Evolutionary conservation across 176 grass and related monocot species (phyloP), one percentile per base, ranked within the genome.

Genomic region (maize (Zea mays)): DNA sequence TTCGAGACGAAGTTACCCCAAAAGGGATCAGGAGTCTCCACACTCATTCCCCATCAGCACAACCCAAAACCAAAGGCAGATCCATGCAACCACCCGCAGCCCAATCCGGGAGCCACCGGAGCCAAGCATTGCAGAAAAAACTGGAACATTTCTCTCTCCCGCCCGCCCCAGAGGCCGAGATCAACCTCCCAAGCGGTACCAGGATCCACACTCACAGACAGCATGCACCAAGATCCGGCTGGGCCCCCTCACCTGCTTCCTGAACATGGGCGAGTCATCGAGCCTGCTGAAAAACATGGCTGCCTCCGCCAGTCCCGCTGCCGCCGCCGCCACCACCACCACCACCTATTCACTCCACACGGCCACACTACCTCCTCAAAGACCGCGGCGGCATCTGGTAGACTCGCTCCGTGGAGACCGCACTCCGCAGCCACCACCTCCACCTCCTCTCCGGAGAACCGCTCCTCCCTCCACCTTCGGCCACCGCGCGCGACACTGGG

Each of bases 241-340:
- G 17, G 37, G 6, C 5, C 5, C 4, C 34, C 85, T 75, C 71
- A 95, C 96, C 96, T 99, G 96, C 72, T 99, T 92, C 48, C 96
- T 80, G 73, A 99, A 99, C 96, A 99, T 99, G 20, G 96, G 96
- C 58, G 96, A 99, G 84, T 99, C 96, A 73, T 99, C 96, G 75
- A 99, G 96, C 83, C 93, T 87, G 65, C 88, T 66, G 87, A 99
- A 99, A 76, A 79, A 88, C 96, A 99, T 99, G 69, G 55, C 78
- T 76, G 87, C 89, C 61, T 9, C 58, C 65, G 19, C 74, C 63
- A 70, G 48, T 37, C 49, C 85, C 66, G 67, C 73, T 67, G 77
- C 73, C 69, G 82, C 65, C 12, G 70, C 77, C n/a, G n/a, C n/a
- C n/a, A n/a, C n/a, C n/a, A n/a, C n/a, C n/a, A n/a, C n/a, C n/a